Conservation (phyloP, 2,329 filamentous ascomycete genomes). For the Cladobotryum mycophilum region DNA sequence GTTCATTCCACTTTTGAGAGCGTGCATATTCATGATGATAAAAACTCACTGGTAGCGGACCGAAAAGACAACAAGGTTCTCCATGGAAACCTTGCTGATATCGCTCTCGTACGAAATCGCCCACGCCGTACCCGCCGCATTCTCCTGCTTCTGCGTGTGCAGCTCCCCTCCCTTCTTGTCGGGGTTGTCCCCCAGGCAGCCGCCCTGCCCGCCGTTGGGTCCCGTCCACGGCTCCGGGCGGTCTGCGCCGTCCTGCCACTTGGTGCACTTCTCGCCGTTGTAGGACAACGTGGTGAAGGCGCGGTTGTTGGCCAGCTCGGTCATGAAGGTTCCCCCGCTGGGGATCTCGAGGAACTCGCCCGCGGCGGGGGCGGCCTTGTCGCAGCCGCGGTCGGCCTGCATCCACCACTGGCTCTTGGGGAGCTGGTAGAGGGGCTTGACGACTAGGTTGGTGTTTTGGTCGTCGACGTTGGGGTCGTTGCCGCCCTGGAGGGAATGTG, state of each 20-base stretch:
- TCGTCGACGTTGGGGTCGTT: slow-evolving; percentile 24
- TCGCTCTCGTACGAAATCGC: slow-evolving; percentile 42
- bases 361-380: slow-evolving; percentile 24
- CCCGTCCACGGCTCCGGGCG: slow-evolving; percentile 38
- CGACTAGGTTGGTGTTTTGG: slow-evolving; percentile 33
- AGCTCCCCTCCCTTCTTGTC: slow-evolving; percentile 35
- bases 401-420: slow-evolving; percentile 39
- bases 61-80: slow-evolving; percentile 42
- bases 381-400: slow-evolving; percentile 38
- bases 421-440: slow-evolving; percentile 36
- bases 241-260: slow-evolving; percentile 38
- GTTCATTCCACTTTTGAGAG: too few relatives aligned
- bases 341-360: slow-evolving; percentile 32
- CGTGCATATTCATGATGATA: too few relatives aligned
- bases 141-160: slow-evolving; percentile 36
- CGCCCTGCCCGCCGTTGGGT: slow-evolving; percentile 14
- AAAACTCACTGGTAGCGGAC: slow-evolving; percentile 18
- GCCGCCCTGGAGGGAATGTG: slow-evolving; percentile 14
- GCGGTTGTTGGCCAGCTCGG: slow-evolving; percentile 43
- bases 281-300: slow-evolving; percentile 38
- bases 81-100: slow-evolving; percentile 35
- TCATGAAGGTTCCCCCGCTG: slow-evolving; percentile 38
- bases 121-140: slow-evolving; percentile 37
- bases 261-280: slow-evolving; percentile 25
- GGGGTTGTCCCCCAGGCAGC: slow-evolving; percentile 7